Evolutionary conservation across 768 basidiomycete genomes (phyloP), one percentile per base, ranked within the genome.

Genomic region (Hortiboletus campestris): DNA sequence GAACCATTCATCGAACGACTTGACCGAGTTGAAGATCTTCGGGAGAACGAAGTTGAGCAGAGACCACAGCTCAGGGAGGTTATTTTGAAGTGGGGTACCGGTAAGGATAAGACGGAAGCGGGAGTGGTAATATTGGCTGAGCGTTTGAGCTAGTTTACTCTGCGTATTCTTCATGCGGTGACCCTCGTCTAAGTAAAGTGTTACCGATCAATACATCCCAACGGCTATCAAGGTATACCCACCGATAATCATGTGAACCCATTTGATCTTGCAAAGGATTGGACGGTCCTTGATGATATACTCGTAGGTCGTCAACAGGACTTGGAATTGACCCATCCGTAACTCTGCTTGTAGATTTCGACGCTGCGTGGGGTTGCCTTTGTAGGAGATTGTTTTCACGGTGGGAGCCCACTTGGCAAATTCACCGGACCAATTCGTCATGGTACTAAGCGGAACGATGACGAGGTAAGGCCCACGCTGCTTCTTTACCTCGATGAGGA

Each of bases 1-100:
- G 81, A 98, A 99, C 97, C 97, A 99, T 68, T 98, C 97, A 65
- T 98, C 97, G 70, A 99, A 98, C 20, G 94, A 96, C 71, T 98
- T 96, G 57, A 97, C 94, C 1, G 96, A 98, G 76, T 98, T 98
- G 81, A 99, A 98, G 68, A 98, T 85, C 74, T 91, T 94, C 14
- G 93, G 93, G 6, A 94, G 80, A 34, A 89, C 94, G 68, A 98
- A 98, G 72, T 98, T 98, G 67, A 98, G 86, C 44, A 97, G 79
- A 1, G 95, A 83, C 94, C 95, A 97, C 40, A 98, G 75, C 72
- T 98, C 95, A 6, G 94, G 94, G 35, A 98, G 84, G 71, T 98
- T 98, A 76, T 98, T 98, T 74, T 98, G 94, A 11, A 98, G 80
- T 10, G 95, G 95, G 1, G 95, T 98, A 65, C 95, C 95, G 12